These are phyloP conservation scores for Xenosphaeropsis pyriputrescens DNA, from an alignment of 2,329 filamentous ascomycete species.

Conservation along the genomic window DNA sequence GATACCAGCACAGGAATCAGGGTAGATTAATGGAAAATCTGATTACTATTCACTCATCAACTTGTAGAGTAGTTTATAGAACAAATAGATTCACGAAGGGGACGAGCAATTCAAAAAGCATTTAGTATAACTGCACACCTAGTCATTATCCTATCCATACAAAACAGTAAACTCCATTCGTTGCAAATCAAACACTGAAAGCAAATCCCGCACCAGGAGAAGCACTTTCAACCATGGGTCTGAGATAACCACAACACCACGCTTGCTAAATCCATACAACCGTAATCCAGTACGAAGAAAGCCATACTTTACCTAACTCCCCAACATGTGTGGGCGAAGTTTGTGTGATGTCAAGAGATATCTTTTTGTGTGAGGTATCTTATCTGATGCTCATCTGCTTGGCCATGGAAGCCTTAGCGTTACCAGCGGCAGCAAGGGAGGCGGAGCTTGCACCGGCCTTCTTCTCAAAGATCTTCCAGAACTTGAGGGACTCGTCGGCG, in stretches of 20 bases:
- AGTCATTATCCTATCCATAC: too few species aligned
- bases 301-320: slow-evolving; percentile 18
- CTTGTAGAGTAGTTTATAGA: too few species aligned
- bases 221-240: slow-evolving; percentile 33
- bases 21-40: too few species aligned
- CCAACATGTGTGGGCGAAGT: slow-evolving; percentile 10
- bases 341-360: slow-evolving; percentile 5
- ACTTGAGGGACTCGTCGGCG: slow-evolving; percentile 94
- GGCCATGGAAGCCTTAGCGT: slow-evolving; percentile 68
- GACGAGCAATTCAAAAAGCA: too few species aligned
- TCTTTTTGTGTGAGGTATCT: slow-evolving; percentile 9
- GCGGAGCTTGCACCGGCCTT: slow-evolving; percentile 64
- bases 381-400: slow-evolving; percentile 94
- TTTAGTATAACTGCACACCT: too few species aligned
- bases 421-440: slow-evolving; percentile 49
- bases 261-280: slow-evolving; percentile 30
- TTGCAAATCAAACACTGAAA: background rate
- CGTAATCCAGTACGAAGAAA: slow-evolving; percentile 23
- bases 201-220: slow-evolving; percentile 19
- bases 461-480: slow-evolving; percentile 99
- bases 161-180: too few species aligned
- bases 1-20: too few species aligned
- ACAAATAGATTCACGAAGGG: too few species aligned
- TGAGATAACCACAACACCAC: slow-evolving; percentile 34
- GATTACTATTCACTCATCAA: too few species aligned